Base-by-base conservation (phyloP, 352 stramenopile species). In the Sclerospora graminicola region DNA sequence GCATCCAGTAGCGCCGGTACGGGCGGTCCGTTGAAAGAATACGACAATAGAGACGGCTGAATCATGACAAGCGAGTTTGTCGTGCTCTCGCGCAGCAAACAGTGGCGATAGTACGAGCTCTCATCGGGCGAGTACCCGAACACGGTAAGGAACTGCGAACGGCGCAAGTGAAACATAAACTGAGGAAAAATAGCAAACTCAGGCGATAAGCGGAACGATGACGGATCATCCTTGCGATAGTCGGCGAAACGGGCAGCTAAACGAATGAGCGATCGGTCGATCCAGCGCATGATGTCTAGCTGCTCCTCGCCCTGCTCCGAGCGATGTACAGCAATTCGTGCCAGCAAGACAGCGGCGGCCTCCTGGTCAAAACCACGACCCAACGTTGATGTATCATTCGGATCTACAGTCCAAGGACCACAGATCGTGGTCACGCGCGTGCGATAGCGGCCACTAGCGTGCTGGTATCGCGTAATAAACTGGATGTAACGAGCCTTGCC, bases 1-100 rank as follows among this genome's bases (percentile, higher is more conserved):
- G 81, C 78, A 48, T 96, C 87, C 32, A 96, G 60, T 28, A 96
- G 74, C 38, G 88, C 85, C 14, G 89, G 77, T 59, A 96, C 72
- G 57, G 95, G 63, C 56, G 92, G 58, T 23, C 95, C 82, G 33
- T 89, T 88, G 72, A 96, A 96, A 54, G 82, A 96, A 79, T 99
- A 99, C 49, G 89, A 98, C 16, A 99, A 71, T 27, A 99, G 79
- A 35, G 95, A 98, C 11, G 97, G 96, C 72, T 99, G 97, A 60
- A 99, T 97, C 97, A 99, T 99, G 37, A 99, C 95, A 16, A 99
- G 73, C 26, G 89, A 98, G 71, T 99, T 99, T 36, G 88, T 97
- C 35, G 89, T 96, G 64, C 91, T 98, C 64, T 99, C 95, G 18
- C 89, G 83, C 42, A 91, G 73, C 43, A 99, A 56, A 36, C 73